Percentiles rank a stretch among this genome's conserved stretches.
These are phyloP conservation scores for Beauveria asiatica DNA, from an alignment of 2,329 filamentous ascomycete species.

Conservation along the genomic window DNA sequence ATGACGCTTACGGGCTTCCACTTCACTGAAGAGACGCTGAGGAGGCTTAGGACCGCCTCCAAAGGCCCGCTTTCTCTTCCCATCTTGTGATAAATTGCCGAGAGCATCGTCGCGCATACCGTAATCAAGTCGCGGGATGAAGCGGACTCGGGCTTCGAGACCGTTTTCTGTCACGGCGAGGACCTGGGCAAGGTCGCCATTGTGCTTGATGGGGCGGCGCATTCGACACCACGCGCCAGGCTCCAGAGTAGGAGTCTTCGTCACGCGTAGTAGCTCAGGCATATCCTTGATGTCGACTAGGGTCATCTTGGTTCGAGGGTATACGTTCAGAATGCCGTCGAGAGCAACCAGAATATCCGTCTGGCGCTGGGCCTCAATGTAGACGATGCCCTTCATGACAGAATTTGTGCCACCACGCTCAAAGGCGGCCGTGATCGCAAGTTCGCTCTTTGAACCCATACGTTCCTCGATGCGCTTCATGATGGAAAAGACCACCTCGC, in stretches of 20 bases:
- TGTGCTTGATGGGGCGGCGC: constrained; percentile 69
- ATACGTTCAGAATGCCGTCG: constrained; percentile 80
- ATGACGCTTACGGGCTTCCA: constrained; percentile 84
- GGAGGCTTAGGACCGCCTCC: constrained; percentile 64
- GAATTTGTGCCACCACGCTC: constrained; percentile 72
- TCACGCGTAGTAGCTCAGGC: constrained; percentile 87
- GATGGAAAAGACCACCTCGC: constrained; percentile 79
- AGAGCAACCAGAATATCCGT: constrained; percentile 77
- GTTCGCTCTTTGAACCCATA: constrained; percentile 65
- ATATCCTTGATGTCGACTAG: constrained; percentile 95
- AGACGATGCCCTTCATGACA: constrained; percentile 88
- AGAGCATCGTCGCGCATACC: constrained; percentile 69
- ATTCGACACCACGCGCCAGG: constrained; percentile 90
- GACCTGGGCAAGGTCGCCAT: constrained; percentile 83
- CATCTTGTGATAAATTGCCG: constrained; percentile 39
- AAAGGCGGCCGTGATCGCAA: constrained; percentile 83
- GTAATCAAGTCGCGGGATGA: constrained; percentile 89
- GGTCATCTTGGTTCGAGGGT: constrained; percentile 77
- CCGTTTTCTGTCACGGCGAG: constrained; percentile 90
- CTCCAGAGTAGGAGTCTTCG: constrained; percentile 75
- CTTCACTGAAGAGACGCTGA: constrained; percentile 84
- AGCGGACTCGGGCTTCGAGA: constrained; percentile 74
- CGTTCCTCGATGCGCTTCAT: constrained; percentile 84
- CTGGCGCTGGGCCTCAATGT: constrained; percentile 83
- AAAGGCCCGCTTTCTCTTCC: constrained; percentile 71